Percentiles rank a stretch among this genome's conserved stretches.
Conservation (phyloP, 139 green algal species). For the Chlorella sorokiniana region DNA sequence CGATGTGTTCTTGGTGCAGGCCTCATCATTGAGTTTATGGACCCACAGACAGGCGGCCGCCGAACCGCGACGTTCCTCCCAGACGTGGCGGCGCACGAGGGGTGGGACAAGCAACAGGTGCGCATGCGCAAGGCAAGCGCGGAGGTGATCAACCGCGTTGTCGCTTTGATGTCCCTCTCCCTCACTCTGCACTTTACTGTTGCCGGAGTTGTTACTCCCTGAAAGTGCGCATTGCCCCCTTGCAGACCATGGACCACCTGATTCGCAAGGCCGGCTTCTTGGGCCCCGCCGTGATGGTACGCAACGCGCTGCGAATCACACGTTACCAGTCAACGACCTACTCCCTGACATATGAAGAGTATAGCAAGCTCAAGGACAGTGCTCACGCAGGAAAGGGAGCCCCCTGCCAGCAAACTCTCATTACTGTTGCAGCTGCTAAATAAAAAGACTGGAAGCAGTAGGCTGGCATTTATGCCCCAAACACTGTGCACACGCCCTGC, state of each 20-base stretch:
- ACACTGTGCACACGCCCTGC: too few relatives aligned
- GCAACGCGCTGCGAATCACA: slow-evolving; percentile 43
- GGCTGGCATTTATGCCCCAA: too few relatives aligned
- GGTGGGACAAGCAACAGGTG: slow-evolving; percentile 53
- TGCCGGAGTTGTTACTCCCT: too few relatives aligned
- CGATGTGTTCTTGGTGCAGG: slow-evolving; percentile 45
- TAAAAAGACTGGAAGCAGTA: too few relatives aligned
- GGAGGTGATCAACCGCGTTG: background rate
- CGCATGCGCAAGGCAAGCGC: too few relatives aligned
- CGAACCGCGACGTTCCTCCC: slow-evolving; percentile 84
- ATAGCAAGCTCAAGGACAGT: background rate
- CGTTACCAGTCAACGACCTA: slow-evolving; percentile 57
- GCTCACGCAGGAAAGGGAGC: too few relatives aligned
- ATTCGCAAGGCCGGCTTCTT: slow-evolving; percentile 58
- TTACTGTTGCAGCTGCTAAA: too few relatives aligned
- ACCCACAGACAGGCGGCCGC: slow-evolving; percentile 50
- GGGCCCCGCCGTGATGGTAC: background rate
- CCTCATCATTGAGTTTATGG: slow-evolving; percentile 74
- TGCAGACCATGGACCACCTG: slow-evolving; percentile 67
- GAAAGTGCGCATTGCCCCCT: too few relatives aligned
- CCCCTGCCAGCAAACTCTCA: too few relatives aligned
- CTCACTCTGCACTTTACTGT: background rate
- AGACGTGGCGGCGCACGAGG: slow-evolving; percentile 72
- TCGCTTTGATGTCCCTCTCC: background rate
- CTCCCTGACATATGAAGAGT: slow-evolving; percentile 46